phyloP scores from a whole-genome alignment of 106 monocot genomes.

The Dactylorhiza incarnata region DNA sequence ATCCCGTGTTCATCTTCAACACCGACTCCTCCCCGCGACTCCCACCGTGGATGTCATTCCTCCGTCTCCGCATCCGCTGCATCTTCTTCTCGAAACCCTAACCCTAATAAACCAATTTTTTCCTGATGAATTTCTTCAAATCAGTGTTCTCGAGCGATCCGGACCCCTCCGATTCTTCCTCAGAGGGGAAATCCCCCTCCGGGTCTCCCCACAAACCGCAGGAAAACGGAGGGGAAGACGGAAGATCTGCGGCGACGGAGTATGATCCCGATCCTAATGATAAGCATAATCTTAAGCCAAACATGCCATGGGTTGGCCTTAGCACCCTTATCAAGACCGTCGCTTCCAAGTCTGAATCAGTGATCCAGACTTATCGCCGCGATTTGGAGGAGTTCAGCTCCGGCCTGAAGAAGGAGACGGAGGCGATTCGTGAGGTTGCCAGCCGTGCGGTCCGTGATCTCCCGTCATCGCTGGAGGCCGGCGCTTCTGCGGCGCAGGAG shows the following conservation, averaged over 20 bases:
- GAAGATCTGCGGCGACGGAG: neutral
- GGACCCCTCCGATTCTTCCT: conserved; percentile 19
- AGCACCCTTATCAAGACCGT: conserved; percentile 74
- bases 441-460: conserved; percentile 46
- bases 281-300: neutral
- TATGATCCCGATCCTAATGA: neutral
- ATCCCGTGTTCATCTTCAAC: no score
- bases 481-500: conserved; percentile 68
- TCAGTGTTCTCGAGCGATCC: conserved; percentile 54
- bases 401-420: conserved; percentile 76
- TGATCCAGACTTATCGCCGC: conserved; percentile 77
- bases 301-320: conserved; percentile 13
- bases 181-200: neutral
- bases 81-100: neutral
- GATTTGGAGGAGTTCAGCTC: conserved; percentile 88
- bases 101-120: conserved; percentile 2
- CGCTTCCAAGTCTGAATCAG: conserved; percentile 61
- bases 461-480: conserved; percentile 58
- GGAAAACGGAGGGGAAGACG: neutral
- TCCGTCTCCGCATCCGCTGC: no score
- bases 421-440: conserved; percentile 59
- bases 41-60: no score
- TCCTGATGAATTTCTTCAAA: conserved; percentile 72
- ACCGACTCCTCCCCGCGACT: no score
- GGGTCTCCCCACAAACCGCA: neutral